phyloP scores from a whole-genome alignment of 352 stramenopile genomes.

The Globisporangium iwayamae region DNA sequence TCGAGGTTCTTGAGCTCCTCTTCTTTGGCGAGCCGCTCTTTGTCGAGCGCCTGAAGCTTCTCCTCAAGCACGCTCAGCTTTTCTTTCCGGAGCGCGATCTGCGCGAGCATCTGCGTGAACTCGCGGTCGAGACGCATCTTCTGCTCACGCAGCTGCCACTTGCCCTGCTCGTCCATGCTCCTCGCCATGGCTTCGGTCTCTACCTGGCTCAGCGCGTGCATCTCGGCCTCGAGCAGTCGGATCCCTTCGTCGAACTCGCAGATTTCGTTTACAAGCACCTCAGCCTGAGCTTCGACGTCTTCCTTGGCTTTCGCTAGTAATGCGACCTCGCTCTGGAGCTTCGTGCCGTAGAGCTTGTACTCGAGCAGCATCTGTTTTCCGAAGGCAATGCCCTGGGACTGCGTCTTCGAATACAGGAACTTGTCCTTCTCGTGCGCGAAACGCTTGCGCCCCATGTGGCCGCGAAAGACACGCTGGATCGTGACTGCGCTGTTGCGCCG shows the following conservation, averaged over 20 bases:
- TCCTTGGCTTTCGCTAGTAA: conserved; percentile 89
- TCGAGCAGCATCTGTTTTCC: conserved; percentile 94
- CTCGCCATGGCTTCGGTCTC: conserved; percentile 83
- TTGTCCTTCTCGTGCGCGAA: conserved; percentile 89
- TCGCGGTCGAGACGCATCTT: conserved; percentile 94
- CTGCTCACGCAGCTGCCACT: conserved; percentile 88
- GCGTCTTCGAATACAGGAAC: conserved; percentile 92
- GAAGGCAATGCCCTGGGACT: conserved; percentile 93
- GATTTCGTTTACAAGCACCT: conserved; percentile 90
- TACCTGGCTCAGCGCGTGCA: conserved; percentile 89
- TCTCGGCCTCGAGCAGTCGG: conserved; percentile 88
- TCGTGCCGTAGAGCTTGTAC: conserved; percentile 93
- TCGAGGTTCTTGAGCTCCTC: conserved; percentile 92
- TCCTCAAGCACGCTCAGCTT: conserved; percentile 83
- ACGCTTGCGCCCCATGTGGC: conserved; percentile 75
- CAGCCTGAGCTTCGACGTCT: conserved; percentile 84
- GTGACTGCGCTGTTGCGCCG: conserved; percentile 57
- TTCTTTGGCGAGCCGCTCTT: conserved; percentile 87
- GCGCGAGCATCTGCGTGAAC: conserved; percentile 92
- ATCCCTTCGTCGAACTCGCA: conserved; percentile 93
- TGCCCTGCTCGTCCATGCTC: conserved; percentile 82
- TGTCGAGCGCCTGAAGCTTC: conserved; percentile 85
- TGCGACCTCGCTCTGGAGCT: conserved; percentile 92
- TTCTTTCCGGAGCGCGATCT: conserved; percentile 92
- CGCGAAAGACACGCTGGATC: conserved; percentile 90